Percentiles rank a stretch among this genome's conserved stretches.
These are phyloP conservation scores for Scheffersomyces parashehatae DNA, from an alignment of 1,139 yeast species.

Conservation along the genomic window DNA sequence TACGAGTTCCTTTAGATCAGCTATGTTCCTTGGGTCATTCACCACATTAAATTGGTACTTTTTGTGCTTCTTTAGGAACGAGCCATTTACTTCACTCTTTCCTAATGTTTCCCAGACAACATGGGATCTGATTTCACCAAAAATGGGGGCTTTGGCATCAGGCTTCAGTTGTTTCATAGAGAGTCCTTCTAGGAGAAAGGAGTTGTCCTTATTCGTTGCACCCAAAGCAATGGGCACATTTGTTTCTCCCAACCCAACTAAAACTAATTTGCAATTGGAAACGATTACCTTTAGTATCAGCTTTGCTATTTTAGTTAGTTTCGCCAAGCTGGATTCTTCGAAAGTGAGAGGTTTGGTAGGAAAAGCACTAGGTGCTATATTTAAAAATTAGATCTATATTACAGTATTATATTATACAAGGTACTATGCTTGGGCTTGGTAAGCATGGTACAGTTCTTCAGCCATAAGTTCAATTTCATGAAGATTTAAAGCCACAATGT, in stretches of 20 bases:
- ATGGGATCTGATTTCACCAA: slow-evolving; percentile 35
- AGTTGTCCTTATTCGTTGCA: slow-evolving; percentile 40
- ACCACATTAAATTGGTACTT: slow-evolving; percentile 39
- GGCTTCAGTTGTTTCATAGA: slow-evolving; percentile 41
- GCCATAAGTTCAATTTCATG: slow-evolving; percentile 59
- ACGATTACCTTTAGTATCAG: slow-evolving; percentile 29
- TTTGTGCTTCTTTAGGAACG: slow-evolving; percentile 36
- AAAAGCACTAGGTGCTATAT: slow-evolving; percentile 19
- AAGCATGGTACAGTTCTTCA: slow-evolving; percentile 43
- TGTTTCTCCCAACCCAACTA: slow-evolving; percentile 22
- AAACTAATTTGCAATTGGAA: slow-evolving; percentile 21
- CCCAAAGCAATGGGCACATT: slow-evolving; percentile 39
- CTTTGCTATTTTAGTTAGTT: slow-evolving; percentile 31
- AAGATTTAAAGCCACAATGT: slow-evolving; percentile 43
- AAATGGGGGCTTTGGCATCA: slow-evolving; percentile 30
- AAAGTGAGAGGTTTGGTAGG: slow-evolving; percentile 29
- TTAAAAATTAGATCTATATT: slow-evolving; percentile 4
- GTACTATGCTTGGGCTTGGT: slow-evolving; percentile 9
- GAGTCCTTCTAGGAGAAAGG: slow-evolving; percentile 35
- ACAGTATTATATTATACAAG: not conserved
- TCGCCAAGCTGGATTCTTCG: slow-evolving; percentile 17
- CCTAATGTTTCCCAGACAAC: slow-evolving; percentile 17
- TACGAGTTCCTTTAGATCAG: slow-evolving; percentile 27
- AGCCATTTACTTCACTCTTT: slow-evolving; percentile 27
- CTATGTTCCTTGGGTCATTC: slow-evolving; percentile 37